These are phyloP conservation scores for Eustoma russellianum DNA, from an alignment of 257 asterid species.

Conservation along the genomic window DNA sequence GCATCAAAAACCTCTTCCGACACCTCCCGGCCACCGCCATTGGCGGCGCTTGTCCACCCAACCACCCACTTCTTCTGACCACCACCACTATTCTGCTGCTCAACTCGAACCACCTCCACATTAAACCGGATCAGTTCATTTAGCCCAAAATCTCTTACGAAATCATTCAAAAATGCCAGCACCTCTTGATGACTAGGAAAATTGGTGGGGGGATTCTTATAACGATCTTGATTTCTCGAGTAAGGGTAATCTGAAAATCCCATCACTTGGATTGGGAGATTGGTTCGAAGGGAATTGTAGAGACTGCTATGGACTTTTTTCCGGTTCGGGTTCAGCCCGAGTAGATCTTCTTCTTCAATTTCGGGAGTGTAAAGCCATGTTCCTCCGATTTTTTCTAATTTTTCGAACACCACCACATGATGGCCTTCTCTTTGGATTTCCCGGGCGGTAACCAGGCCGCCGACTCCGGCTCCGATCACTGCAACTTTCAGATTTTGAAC, in stretches of 20 bases:
- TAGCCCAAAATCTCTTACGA: slow-evolving; percentile 30
- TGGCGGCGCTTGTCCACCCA: slow-evolving; percentile 19
- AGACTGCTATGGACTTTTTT: slow-evolving; percentile 13
- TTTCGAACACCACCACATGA: slow-evolving; percentile 30
- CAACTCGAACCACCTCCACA: slow-evolving; percentile 38
- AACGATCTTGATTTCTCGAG: neutral
- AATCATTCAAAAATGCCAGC: slow-evolving; percentile 25
- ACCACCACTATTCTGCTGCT: slow-evolving; percentile 8
- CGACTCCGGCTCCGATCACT: slow-evolving; percentile 49
- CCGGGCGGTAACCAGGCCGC: slow-evolving; percentile 38
- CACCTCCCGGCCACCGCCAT: neutral
- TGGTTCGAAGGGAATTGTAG: slow-evolving; percentile 10
- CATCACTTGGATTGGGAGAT: slow-evolving; percentile 9
- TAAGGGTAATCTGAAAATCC: slow-evolving; percentile 12
- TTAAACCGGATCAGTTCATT: slow-evolving; percentile 31
- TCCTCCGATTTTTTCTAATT: slow-evolving; percentile 20
- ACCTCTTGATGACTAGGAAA: slow-evolving; percentile 16
- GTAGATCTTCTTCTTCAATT: slow-evolving; percentile 9
- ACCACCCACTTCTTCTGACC: slow-evolving; percentile 30
- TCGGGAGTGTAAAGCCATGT: slow-evolving; percentile 9
- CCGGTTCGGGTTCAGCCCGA: slow-evolving; percentile 12
- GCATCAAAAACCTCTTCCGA: slow-evolving; percentile 14
- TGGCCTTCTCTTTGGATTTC: slow-evolving; percentile 36
- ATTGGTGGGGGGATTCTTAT: neutral
- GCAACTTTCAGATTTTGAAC: slow-evolving; percentile 29